Evolutionary conservation across 768 basidiomycete species (phyloP), one percentile per base, ranked within the genome.

Genomic region (Leccinum fibrillosum): DNA sequence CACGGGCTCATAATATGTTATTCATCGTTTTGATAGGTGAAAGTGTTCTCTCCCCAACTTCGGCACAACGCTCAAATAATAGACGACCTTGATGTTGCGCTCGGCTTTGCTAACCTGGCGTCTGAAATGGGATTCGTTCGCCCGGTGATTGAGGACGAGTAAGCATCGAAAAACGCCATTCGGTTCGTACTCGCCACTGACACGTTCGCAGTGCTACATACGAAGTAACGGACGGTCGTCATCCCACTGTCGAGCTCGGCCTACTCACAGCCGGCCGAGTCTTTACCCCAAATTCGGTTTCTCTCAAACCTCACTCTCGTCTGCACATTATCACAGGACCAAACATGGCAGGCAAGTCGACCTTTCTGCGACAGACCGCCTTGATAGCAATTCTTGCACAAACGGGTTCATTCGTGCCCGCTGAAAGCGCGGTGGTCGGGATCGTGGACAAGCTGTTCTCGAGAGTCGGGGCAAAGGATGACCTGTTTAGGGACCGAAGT

Each of bases 321-420:
- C 66, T 97, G 10, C 94, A 96, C 62, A 69, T 88, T 21, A 90
- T 98, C 61, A 98, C 95, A 6, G 95, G 95, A 0, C 95, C 96
- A 0, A 98, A 97, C 66, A 95, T 94, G 92, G 92, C 89, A 6
- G 91, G 91, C 54, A 99, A 99, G 73, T 95, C 93, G 2, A 98
- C 96, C 0, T 79, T 92, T 25, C 81, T 99, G 35, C 89, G 96
- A 28, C 95, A 97, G 69, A 91, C 86, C 0, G 96, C 96, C 15
- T 78, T 98, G 32, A 89, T 97, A 58, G 78, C 88, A 7, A 88
- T 98, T 56, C 79, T 99, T 10, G 96, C 94, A 1, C 96, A 99
- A 70, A 83, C 86, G 11, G 96, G 96, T 5, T 92, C 90, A 13
- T 98, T 90, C 70, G 95, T 99, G 0, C 97, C 96, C 1, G 96